phyloP scores from a whole-genome alignment of 306 rosid genomes.

The Nissolia schottii region DNA sequence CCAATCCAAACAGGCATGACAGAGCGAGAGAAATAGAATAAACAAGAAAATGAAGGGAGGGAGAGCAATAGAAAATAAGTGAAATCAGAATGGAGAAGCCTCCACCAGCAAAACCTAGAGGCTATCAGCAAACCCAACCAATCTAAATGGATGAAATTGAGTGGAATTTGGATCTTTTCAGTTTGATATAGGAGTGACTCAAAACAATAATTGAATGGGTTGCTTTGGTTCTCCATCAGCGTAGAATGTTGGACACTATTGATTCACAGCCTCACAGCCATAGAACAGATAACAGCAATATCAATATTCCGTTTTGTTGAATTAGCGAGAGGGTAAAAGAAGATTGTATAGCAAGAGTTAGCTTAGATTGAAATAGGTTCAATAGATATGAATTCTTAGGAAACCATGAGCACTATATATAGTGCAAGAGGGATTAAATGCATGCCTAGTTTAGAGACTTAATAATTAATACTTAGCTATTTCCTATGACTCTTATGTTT shows the following conservation, averaged over 20 bases:
- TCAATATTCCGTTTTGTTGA: not conserved
- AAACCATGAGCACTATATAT: too few species aligned
- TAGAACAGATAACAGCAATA: not conserved
- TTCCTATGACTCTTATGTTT: too few species aligned
- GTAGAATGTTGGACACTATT: not conserved
- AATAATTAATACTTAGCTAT: too few species aligned
- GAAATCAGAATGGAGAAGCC: not conserved
- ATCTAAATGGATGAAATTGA: not conserved
- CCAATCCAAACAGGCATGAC: not conserved
- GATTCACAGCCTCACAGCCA: not conserved
- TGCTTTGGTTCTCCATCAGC: not conserved
- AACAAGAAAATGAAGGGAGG: not conserved
- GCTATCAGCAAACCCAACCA: not conserved
- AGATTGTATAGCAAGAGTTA: too few species aligned
- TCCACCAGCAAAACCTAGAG: not conserved
- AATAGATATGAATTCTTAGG: too few species aligned
- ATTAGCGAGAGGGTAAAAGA: too few species aligned
- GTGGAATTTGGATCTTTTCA: not conserved
- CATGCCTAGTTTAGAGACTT: too few species aligned
- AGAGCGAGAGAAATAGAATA: not conserved
- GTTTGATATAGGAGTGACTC: not conserved
- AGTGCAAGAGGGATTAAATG: too few species aligned
- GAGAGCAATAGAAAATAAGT: not conserved
- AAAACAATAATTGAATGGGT: not conserved
- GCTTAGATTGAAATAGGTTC: too few species aligned